Evolutionary conservation across 805 yeast genomes (phyloP), one percentile per base, ranked within the genome.

Genomic region (Clavispora carvajalis): DNA sequence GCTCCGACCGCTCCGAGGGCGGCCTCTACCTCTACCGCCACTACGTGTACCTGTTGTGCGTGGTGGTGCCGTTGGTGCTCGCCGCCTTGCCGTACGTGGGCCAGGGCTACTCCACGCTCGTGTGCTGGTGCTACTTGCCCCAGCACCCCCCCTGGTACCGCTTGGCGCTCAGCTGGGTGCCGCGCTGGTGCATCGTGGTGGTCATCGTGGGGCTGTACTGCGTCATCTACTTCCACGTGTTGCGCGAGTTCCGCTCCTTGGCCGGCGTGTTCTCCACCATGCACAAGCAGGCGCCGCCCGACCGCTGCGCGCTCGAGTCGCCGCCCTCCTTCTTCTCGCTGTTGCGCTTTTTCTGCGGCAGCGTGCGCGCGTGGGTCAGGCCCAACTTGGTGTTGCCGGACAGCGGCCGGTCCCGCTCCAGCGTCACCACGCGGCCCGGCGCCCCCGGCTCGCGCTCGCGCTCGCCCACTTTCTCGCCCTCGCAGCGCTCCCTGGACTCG

Each of bases 51-150:
- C 69, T 70, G 0, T 48, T 73, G 6, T 76, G 85, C 7, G 58
- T 85, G 12, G 33, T 82, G 8, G 57, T 85, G 6, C 95, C 96
- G 0, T 55, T 77, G 7, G 53, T 84, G 1, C 57, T 89, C 45
- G 90, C 95, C 16, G 71, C 84, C 35, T 66, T 87, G 38, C 89
- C 89, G 0, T 86, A 82, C 54, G 75, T 86, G 22, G 82, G 85
- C 2, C 12, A n/a, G 10, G 60, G 60, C 36, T 88, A 83, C 57
- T 57, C 63, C 26, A 79, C 87, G 22, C 71, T 76, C 44, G 77
- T 82, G 31, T 76, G 81, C 46, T 85, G 88, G 89, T 83, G 95
- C 56, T 87, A 83, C 58, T 64, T 89, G 41, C 89, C 95, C 0
- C 76, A 77, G 33, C 46, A 63, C 2, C 95, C 95, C 0, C 55